Conservation (phyloP, 78 protist species). For the Dictyostelium citrinum region DNA sequence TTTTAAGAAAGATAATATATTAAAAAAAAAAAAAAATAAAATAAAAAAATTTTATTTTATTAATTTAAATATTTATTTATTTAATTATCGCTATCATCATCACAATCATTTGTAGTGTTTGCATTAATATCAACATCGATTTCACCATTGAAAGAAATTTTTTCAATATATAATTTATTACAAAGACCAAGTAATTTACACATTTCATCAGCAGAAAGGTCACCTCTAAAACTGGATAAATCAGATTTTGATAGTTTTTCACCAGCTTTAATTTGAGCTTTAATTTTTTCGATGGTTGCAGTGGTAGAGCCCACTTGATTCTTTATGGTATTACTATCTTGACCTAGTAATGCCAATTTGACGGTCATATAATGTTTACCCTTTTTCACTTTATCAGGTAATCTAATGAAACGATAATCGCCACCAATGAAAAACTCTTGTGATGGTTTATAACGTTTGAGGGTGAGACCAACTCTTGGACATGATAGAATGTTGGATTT, state of each 20-base stretch:
- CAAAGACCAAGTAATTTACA: constrained; percentile 3
- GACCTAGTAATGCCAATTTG: background rate
- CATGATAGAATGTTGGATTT: background rate
- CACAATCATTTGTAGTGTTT: background rate
- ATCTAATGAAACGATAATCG: constrained; percentile 31
- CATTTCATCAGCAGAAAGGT: background rate
- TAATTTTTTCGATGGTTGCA: background rate
- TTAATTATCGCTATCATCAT: background rate
- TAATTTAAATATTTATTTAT: background rate
- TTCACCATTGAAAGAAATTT: background rate
- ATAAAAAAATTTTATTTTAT: background rate
- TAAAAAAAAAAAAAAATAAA: background rate
- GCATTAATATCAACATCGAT: background rate
- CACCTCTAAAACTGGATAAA: constrained; percentile 1
- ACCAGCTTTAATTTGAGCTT: constrained; percentile 14
- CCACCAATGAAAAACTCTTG: constrained; percentile 19
- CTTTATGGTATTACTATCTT: background rate
- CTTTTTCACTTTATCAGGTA: constrained; percentile 56
- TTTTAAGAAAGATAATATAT: background rate
- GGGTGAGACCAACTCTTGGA: constrained; percentile 54
- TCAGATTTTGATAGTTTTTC: background rate
- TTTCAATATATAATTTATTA: background rate
- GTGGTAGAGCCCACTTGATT: background rate
- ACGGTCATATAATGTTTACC: constrained; percentile 57
- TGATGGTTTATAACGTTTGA: constrained; percentile 6